These are phyloP conservation scores for Aspergillus sp. DNA, from an alignment of 2,329 filamentous ascomycete genomes.

Conservation along the genomic window DNA sequence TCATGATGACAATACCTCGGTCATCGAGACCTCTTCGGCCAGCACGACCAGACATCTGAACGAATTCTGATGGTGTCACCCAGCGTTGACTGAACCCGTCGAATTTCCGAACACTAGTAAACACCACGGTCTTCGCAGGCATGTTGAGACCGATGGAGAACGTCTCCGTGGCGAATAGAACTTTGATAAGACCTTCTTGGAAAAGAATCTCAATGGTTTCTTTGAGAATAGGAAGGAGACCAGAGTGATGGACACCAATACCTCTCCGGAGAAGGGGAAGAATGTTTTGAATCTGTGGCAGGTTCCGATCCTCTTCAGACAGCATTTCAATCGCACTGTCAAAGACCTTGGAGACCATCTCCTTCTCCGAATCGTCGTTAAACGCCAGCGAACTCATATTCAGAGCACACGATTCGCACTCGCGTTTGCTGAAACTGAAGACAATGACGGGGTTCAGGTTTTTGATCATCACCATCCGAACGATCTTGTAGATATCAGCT, in stretches of 20 bases:
- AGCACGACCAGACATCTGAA: slow-evolving; percentile 97
- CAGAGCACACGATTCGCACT: slow-evolving; percentile 86
- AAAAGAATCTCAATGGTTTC: slow-evolving; percentile 99
- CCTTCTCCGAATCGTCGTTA: slow-evolving; percentile 94
- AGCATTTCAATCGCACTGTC: slow-evolving; percentile 87
- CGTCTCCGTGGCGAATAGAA: slow-evolving; percentile 94
- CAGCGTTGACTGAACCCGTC: slow-evolving; percentile 78
- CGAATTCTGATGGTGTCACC: slow-evolving; percentile 90
- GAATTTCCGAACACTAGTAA: slow-evolving; percentile 92
- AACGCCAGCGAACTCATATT: slow-evolving; percentile 83
- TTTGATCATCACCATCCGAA: slow-evolving; percentile 97
- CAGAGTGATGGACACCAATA: slow-evolving; percentile 96
- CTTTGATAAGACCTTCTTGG: slow-evolving; percentile 96
- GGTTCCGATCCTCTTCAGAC: slow-evolving; percentile 80
- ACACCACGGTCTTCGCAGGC: slow-evolving; percentile 99
- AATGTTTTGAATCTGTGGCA: slow-evolving; percentile 88
- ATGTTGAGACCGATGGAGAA: slow-evolving; percentile 99
- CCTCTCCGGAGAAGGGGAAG: slow-evolving; percentile 83
- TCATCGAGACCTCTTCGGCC: slow-evolving; percentile 96
- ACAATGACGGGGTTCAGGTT: slow-evolving; percentile 98
- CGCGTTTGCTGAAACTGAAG: slow-evolving; percentile 98
- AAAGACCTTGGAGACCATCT: slow-evolving; percentile 91
- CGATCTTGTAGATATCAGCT: slow-evolving; percentile 92
- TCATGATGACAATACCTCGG: slow-evolving; percentile 98
- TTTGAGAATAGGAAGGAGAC: slow-evolving; percentile 89